Conservation (phyloP, 2,329 filamentous ascomycete genomes). For the Cordyceps tenuipes region DNA sequence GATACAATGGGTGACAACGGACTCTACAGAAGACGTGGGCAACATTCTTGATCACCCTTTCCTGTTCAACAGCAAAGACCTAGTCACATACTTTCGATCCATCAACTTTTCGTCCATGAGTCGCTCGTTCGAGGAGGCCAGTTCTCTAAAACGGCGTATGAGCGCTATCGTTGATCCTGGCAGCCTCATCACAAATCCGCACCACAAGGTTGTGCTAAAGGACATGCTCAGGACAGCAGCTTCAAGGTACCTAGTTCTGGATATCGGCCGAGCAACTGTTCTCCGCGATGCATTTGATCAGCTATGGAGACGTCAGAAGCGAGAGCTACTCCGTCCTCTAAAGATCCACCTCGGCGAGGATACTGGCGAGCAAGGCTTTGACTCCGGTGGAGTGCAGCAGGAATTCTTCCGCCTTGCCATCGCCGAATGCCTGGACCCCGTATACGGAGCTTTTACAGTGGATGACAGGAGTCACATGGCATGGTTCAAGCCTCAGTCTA, state of each 20-base stretch:
- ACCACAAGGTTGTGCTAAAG: constrained; percentile 54
- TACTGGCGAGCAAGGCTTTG: constrained; percentile 77
- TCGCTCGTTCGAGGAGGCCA: constrained; percentile 63
- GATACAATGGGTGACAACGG: constrained; percentile 58
- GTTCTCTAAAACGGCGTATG: constrained; percentile 47
- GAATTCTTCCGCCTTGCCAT: constrained; percentile 89
- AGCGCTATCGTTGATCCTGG: constrained; percentile 46
- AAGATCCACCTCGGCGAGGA: constrained; percentile 83
- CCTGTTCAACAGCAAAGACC: constrained; percentile 62
- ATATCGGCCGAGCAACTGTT: constrained; percentile 59
- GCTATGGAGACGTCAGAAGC: constrained; percentile 75
- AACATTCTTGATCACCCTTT: constrained; percentile 77
- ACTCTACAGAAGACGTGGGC: constrained; percentile 50
- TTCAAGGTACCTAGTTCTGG: constrained; percentile 61
- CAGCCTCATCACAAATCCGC: constrained; percentile 45
- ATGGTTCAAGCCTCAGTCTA: constrained; percentile 78
- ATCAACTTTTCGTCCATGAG: constrained; percentile 87
- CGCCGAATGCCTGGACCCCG: constrained; percentile 67
- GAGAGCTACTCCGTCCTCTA: constrained; percentile 74
- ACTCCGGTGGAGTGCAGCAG: constrained; percentile 91
- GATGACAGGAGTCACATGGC: constrained; percentile 69
- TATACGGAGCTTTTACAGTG: constrained; percentile 72
- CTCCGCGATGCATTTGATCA: constrained; percentile 74
- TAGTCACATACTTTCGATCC: constrained; percentile 78
- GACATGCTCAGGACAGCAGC: constrained; percentile 58